Evolutionary conservation across 345 rosid genomes (phyloP).

Genomic region (Eucalyptus sp.): DNA sequence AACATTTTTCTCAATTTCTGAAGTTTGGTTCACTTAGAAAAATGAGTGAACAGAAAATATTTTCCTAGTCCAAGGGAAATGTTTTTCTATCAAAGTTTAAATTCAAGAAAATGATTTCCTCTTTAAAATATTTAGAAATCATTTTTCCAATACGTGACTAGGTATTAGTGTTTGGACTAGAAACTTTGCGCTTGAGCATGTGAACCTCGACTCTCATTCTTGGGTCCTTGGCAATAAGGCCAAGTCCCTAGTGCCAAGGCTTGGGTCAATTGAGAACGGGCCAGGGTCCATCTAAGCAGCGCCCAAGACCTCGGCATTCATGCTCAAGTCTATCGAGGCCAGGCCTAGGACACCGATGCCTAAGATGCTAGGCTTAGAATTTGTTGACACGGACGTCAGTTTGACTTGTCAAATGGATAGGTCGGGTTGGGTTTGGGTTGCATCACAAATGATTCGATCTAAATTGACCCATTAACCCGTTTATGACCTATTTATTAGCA

Average conservation of each 20-base stretch:
- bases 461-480: rapidly evolving
- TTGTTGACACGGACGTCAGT: rapidly evolving
- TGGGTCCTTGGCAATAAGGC: neutral
- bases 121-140: no score
- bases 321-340: rapidly evolving
- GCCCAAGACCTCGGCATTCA: neutral
- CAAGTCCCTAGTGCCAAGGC: neutral
- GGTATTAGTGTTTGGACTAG: neutral
- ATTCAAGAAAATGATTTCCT: neutral
- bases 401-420: no score
- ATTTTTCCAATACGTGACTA: no score
- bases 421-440: rapidly evolving
- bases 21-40: no score
- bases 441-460: rapidly evolving
- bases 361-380: rapidly evolving
- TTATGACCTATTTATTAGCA: no score
- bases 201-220: neutral
- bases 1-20: no score
- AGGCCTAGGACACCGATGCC: rapidly evolving
- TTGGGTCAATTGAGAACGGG: rapidly evolving
- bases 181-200: neutral
- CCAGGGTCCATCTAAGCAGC: neutral
- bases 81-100: no score
- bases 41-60: no score
- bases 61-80: no score